Evolutionary conservation across 2,329 filamentous ascomycete genomes (phyloP).

Genomic region (Fusarium ramigenum): DNA sequence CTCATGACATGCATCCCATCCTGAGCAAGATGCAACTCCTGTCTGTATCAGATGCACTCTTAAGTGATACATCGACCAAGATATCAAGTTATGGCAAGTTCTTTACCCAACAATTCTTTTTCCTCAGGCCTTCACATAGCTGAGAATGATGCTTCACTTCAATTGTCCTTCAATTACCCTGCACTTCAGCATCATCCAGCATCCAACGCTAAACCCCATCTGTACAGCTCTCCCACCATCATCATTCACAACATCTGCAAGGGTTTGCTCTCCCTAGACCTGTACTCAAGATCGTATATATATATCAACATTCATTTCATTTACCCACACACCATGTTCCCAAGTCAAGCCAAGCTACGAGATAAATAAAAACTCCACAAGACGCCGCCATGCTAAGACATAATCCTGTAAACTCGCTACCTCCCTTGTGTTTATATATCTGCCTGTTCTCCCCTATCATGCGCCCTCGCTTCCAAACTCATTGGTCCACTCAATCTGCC

Average conservation of each 20-base stretch:
- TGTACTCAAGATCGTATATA: not conserved
- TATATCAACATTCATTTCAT: constrained; percentile 21
- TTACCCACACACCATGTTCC: constrained; percentile 26
- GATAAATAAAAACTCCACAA: constrained; percentile 36
- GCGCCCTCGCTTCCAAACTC: constrained; percentile 94
- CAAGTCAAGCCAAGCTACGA: constrained; percentile 20
- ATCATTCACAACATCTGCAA: not conserved
- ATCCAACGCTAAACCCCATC: not conserved
- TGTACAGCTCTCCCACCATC: not conserved
- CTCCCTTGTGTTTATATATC: constrained; percentile 4
- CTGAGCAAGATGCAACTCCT: no score
- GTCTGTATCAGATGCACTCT: no score
- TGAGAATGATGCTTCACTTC: not conserved
- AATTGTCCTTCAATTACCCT: not conserved
- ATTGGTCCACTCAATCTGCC: constrained; percentile 91
- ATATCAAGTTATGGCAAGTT: no score
- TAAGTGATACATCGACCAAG: no score
- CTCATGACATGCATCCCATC: no score
- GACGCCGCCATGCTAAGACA: constrained; percentile 40
- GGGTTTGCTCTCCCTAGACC: not conserved
- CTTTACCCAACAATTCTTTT: no score
- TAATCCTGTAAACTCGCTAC: constrained; percentile 36
- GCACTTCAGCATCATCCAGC: not conserved
- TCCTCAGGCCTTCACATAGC: rapidly evolving
- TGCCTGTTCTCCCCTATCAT: constrained; percentile 49